These are phyloP conservation scores for Quercus bicolor DNA, from an alignment of 306 rosid genomes.

Conservation along the genomic window DNA sequence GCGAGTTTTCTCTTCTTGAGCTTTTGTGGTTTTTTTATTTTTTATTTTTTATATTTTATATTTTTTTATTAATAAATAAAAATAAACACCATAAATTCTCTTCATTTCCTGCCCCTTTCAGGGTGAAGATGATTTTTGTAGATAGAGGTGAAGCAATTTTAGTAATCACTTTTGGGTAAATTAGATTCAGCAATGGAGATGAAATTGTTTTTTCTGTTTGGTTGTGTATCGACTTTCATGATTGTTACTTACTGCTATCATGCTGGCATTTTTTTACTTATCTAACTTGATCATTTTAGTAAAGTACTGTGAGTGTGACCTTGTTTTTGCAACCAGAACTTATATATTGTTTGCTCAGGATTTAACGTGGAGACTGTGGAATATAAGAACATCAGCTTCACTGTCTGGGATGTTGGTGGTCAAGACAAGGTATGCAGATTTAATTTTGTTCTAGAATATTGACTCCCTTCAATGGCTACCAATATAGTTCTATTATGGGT, in stretches of 20 bases:
- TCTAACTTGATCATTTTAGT: background rate
- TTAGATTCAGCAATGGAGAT: background rate
- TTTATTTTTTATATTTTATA: too few species aligned
- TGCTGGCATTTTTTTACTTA: background rate
- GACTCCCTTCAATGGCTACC: too few species aligned
- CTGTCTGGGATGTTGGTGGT: conserved; percentile 99
- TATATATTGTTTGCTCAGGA: conserved; percentile 40
- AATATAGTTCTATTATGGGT: too few species aligned
- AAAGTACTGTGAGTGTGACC: background rate
- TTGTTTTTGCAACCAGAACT: conserved; percentile 3
- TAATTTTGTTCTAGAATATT: too few species aligned
- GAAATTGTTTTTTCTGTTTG: background rate
- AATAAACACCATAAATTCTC: too few species aligned
- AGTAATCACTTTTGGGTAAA: background rate
- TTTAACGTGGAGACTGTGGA: conserved; percentile 94
- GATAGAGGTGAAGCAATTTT: background rate
- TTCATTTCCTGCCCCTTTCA: background rate
- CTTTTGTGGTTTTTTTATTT: background rate
- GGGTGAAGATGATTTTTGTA: background rate
- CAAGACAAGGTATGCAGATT: conserved; percentile 67
- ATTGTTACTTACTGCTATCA: background rate
- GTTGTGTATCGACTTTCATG: background rate
- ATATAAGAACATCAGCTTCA: conserved; percentile 95
- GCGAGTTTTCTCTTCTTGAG: background rate
- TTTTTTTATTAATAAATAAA: background rate